Conservation (phyloP, 306 rosid species). For the Malus fusca region DNA sequence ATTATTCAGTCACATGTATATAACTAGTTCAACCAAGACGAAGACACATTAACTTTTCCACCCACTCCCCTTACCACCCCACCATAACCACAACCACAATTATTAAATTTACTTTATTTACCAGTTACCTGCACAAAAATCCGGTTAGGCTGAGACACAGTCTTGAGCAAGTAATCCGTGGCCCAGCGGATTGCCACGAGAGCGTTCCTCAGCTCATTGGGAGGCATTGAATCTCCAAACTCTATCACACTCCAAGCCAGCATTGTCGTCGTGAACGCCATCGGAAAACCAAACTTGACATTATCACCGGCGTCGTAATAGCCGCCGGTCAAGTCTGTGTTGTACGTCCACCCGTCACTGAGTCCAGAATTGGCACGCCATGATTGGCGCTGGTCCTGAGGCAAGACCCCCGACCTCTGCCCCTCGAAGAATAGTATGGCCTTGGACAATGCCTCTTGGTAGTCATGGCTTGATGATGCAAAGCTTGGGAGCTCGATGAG, state of each 20-base stretch:
- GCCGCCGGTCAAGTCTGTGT: slow-evolving; percentile 73
- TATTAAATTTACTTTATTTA: slow-evolving; percentile 4
- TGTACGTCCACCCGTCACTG: slow-evolving; percentile 65
- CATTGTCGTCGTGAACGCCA: slow-evolving; percentile 94
- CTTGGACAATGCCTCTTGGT: slow-evolving; percentile 70
- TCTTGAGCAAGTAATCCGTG: slow-evolving; percentile 76
- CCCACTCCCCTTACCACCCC: not conserved
- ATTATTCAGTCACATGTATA: not conserved
- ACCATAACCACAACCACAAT: not conserved
- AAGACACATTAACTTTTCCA: not conserved
- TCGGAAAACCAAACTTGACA: slow-evolving; percentile 79
- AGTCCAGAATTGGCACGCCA: slow-evolving; percentile 76
- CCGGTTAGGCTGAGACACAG: slow-evolving; percentile 71
- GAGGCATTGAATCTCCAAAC: slow-evolving; percentile 79
- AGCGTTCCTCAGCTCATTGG: slow-evolving; percentile 44
- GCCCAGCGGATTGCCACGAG: slow-evolving; percentile 78
- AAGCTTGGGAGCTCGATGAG: not conserved
- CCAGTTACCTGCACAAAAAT: slow-evolving; percentile 89
- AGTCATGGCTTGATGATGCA: slow-evolving; percentile 32
- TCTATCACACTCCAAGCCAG: slow-evolving; percentile 90
- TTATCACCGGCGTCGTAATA: slow-evolving; percentile 97
- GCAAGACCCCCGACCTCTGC: slow-evolving; percentile 73
- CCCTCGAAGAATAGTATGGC: slow-evolving; percentile 79
- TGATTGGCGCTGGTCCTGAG: slow-evolving; percentile 47
- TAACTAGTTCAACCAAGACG: not conserved